Base-by-base conservation (phyloP, 805 yeast species). In the Kodamaea restingae region DNA sequence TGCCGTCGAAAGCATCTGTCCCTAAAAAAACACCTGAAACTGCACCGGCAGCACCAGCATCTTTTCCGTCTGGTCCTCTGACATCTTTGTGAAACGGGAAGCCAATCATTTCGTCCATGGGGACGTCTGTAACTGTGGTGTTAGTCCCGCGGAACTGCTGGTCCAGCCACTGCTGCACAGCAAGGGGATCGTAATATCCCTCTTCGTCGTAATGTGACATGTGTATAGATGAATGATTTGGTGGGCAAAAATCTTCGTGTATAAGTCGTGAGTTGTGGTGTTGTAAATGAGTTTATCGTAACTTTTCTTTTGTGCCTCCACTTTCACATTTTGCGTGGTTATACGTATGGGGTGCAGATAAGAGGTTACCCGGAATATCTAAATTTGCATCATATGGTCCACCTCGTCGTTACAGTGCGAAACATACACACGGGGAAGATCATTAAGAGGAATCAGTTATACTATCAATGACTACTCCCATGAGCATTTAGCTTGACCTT, bases 141-240 rank as follows among this genome's bases (percentile, higher is more conserved):
- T 30, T 21, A 20, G 32, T 30, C 32, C 32, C 32, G 32, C 32
- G 32, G 32, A 30, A 30, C 32, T 14, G 32, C 12, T 30, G 12
- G 32, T 30, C 32, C 32, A 30, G 32, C 32, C 32, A 30, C n/a
- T 30, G 32, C 12, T 30, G 32, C 12, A 30, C 32, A 7, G 21
- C 32, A n/a, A 30, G 32, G 7, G 32, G 32, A 21, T 30, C 32
- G 32, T 30, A 30, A 12, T 14, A 30, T 7, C 32, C 32, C 18
- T 30, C 32, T 7, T 30, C 32, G 32, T 30, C 32, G 32, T 30
- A 30, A n/a, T 28, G 31, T 11, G 32, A 30, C 32, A 30, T 30
- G 12, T 30, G 32, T 15, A 30, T 10, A 20, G 22, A 20, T 20
- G 8, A 6, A 20, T 6, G 22, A 20, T 8, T 20, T 20, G 8